Base-by-base conservation (phyloP, 306 rosid genomes). In the Citrullus mucosospermus region DNA sequence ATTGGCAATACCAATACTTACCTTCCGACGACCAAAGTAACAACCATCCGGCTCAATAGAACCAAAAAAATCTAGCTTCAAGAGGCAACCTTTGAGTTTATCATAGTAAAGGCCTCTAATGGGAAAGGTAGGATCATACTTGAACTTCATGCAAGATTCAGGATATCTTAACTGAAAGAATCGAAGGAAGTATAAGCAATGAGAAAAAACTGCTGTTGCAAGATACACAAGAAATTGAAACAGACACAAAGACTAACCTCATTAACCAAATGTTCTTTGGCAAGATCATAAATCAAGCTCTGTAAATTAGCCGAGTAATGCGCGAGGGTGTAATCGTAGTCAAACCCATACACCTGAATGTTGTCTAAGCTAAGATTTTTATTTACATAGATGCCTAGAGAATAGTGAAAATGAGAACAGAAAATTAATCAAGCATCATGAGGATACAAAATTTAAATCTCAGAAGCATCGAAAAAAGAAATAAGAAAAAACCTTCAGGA, bases 61-160 rank as follows among this genome's bases (percentile, higher is more conserved):
- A 65, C 97, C 96, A 85, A 95, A 95, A 88, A 92, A 95, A 86
- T 92, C 96, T 83, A 92, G 83, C 88, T 91, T 95, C 89, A 95
- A 75, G 79, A 95, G 93, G 86, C 97, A 92, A 57, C 98, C 98
- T 81, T 87, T 88, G 14, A 81, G 82, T 87, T 88, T 95, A 80
- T 95, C 98, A 84, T 95, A 95, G 89, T 70, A 91, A 20, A 95
- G 84, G 50, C 98, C 97, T 86, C 98, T 87, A 79, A 95, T 92
- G 77, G 98, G 98, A 84, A 95, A 95, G 81, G 88, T 76, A 11
- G 96, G 89, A 80, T 95, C 98, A 6, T 92, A 92, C 79, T 88
- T 85, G 58, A 92, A 91, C 77, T 77, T 76, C 92, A 81, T 84
- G 88, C 97, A 92, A 82, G 86, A 78, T 41, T 91, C 92, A 18